Evolutionary conservation across 2,329 filamentous ascomycete species (phyloP).

Genomic region (Fusarium domesticum): DNA sequence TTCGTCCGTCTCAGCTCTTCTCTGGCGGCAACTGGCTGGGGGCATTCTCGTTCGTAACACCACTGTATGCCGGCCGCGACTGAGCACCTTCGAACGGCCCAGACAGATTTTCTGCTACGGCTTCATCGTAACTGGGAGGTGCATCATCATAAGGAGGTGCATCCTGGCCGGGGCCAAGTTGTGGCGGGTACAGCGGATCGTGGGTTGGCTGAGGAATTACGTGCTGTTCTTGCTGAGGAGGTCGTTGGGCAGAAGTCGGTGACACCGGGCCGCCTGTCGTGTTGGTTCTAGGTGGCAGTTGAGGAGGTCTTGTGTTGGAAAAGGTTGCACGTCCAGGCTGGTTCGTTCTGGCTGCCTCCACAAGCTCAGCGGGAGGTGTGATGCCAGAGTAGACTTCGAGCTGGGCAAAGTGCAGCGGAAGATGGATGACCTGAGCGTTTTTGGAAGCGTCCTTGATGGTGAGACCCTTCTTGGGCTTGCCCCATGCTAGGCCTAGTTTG

Average conservation of each 20-base stretch:
- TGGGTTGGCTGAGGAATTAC: constrained; percentile 32
- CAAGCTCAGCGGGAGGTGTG: constrained; percentile 70
- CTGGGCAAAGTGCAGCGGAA: constrained; percentile 72
- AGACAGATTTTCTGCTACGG: constrained; percentile 71
- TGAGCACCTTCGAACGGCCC: constrained; percentile 63
- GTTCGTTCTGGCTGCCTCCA: constrained; percentile 53
- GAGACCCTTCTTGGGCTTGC: constrained; percentile 46
- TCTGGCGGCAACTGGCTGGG: constrained; percentile 48
- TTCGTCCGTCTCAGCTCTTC: constrained; percentile 33
- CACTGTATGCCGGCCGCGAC: constrained; percentile 65
- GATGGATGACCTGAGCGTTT: constrained; percentile 66
- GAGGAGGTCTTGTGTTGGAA: constrained; percentile 30
- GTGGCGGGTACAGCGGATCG: constrained; percentile 58
- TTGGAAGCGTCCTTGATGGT: constrained; percentile 21
- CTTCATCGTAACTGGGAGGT: constrained; percentile 94
- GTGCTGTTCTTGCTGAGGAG: constrained; percentile 25
- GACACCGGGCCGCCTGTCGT: constrained; percentile 16
- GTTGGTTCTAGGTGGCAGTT: constrained; percentile 36
- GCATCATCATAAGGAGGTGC: constrained; percentile 63
- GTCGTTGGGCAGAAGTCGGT: constrained; percentile 17
- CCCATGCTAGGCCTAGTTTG: constrained; percentile 73
- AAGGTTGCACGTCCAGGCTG: constrained; percentile 41
- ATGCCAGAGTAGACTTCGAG: constrained; percentile 87
- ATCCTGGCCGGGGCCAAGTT: constrained; percentile 45
- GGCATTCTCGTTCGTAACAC: constrained; percentile 59